phyloP scores from a whole-genome alignment of 257 asterid species.

The Voacanga thouarsii region DNA sequence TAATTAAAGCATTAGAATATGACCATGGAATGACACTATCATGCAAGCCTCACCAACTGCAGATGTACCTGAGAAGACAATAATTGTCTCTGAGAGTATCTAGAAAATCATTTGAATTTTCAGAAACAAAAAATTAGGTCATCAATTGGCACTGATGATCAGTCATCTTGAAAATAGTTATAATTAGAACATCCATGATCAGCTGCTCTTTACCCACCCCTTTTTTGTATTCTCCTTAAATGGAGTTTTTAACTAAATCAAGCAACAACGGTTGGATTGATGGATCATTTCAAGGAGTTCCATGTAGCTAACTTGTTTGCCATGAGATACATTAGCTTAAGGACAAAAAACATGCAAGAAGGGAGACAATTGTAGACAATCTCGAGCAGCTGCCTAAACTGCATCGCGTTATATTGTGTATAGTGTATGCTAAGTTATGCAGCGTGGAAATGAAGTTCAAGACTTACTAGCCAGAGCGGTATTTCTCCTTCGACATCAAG shows the following conservation, averaged over 20 bases:
- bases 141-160: neutral
- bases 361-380: no score
- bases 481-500: slow-evolving; percentile 80
- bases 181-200: neutral
- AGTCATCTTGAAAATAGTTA: neutral
- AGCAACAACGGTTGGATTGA: neutral
- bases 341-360: no score
- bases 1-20: slow-evolving; percentile 6
- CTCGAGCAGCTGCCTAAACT: no score
- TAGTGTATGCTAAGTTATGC: neutral
- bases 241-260: neutral
- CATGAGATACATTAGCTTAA: no score
- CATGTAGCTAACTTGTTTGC: neutral
- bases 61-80: neutral
- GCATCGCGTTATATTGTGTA: no score
- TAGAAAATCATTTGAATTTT: no score
- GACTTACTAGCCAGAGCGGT: slow-evolving; percentile 79
- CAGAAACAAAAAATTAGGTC: neutral
- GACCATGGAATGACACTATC: slow-evolving; percentile 22
- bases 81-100: neutral
- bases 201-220: neutral
- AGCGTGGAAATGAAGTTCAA: neutral
- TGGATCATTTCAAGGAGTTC: neutral
- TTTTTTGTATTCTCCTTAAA: neutral
- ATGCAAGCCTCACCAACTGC: slow-evolving; percentile 10